Conservation (phyloP, 352 stramenopile species). For the Globisporangium cederbergense region DNA sequence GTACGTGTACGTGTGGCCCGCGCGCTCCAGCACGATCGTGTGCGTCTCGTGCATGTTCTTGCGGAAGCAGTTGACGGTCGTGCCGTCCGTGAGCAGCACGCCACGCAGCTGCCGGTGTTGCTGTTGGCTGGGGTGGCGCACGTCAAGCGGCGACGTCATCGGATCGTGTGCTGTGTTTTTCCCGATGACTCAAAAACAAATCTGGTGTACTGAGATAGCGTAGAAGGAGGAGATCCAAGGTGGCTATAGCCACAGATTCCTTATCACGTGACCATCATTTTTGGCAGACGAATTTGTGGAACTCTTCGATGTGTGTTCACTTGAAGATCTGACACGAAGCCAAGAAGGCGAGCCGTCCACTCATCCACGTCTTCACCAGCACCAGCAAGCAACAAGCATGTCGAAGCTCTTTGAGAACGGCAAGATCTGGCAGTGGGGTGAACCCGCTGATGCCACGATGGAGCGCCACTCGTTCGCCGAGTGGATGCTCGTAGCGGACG, state of each 20-base stretch:
- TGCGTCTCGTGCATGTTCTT: slow-evolving; percentile 46
- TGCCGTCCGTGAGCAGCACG: slow-evolving; percentile 55
- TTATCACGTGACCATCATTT: not conserved
- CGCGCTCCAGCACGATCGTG: slow-evolving; percentile 56
- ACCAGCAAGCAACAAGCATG: slow-evolving; percentile 11
- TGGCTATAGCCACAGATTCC: not conserved
- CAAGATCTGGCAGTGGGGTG: slow-evolving; percentile 68
- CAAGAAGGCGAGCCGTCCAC: not conserved
- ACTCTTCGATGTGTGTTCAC: slow-evolving; percentile 12
- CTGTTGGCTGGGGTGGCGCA: not conserved
- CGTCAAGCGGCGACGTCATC: not conserved
- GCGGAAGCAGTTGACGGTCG: slow-evolving; percentile 42
- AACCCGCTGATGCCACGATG: slow-evolving; percentile 2
- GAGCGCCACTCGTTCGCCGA: slow-evolving; percentile 26
- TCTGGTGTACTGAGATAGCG: no score
- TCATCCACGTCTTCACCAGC: not conserved
- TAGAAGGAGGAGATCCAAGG: no score
- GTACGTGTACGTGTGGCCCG: slow-evolving; percentile 58
- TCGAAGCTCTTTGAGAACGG: slow-evolving; percentile 55
- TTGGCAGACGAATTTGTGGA: not conserved
- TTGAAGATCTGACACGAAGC: slow-evolving; percentile 11
- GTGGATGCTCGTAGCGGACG: slow-evolving; percentile 62
- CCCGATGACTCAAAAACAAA: no score
- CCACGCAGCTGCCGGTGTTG: slow-evolving; percentile 21
- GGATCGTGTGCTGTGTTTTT: no score